Base-by-base conservation (phyloP, 768 basidiomycete species). In the Amanita inopinata region DNA sequence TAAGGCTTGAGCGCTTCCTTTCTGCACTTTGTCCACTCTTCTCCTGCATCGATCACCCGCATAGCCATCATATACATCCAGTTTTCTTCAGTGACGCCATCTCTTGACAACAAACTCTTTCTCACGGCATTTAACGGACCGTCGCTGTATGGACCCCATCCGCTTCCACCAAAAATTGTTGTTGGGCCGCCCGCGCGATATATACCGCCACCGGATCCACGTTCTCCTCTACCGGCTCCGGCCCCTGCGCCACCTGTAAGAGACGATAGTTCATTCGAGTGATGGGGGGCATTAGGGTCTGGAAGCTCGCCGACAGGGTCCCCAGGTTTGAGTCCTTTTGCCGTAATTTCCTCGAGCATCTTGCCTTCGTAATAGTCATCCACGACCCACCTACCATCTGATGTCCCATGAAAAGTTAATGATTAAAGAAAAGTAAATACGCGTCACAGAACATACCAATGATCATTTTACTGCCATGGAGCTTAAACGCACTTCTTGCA, bases 321-420 rank as follows among this genome's bases (percentile, higher is more conserved):
- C 9, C 87, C 85, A 0, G 93, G 73, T 49, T 83, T 82, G 51
- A 89, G 71, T 4, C 91, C 93, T 24, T 80, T 78, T n/a, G 76
- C 76, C 2, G 79, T 73, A 53, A 88, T 84, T 33, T 89, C 85
- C 46, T 73, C 78, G 1, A 80, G 70, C 0, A 76, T 75, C 44
- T 85, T 85, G 30, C 83, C 84, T 60, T 99, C 96, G 62, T 89
- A 90, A 59, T 99, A 99, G 63, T 98, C 96, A 55, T 98, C 96
- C 5, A 76, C 74, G 1, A 98, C 81, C 85, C 92, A 94, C 55
- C 76, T 70, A 0, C 94, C 96, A 43, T 91, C 93, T 96, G 43
- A 8, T 44, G 27, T 7, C 5, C 32, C 6, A 24, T 33, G 12
- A n/a, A 43, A 22, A 12, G n/a, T n/a, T 32, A 20, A 23, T 33